Evolutionary conservation across 2,329 filamentous ascomycete genomes (phyloP).

Genomic region (Hypoxylon sp.): DNA sequence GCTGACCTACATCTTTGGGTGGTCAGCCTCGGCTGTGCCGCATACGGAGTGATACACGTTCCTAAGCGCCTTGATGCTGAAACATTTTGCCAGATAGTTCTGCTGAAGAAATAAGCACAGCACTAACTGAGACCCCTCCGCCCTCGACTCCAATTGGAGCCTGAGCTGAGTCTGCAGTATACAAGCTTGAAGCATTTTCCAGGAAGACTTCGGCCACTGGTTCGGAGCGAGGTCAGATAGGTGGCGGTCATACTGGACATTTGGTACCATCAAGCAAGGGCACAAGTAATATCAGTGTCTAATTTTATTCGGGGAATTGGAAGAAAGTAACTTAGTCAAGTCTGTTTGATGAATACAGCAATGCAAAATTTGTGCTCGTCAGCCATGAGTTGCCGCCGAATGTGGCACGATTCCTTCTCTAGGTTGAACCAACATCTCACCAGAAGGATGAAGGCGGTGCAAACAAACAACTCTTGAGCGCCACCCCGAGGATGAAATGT

Average conservation of each 20-base stretch:
- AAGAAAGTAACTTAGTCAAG: neutral
- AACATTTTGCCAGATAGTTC: neutral
- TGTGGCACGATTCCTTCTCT: slow-evolving; percentile 3
- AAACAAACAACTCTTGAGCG: neutral
- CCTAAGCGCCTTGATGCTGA: neutral
- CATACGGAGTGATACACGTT: neutral
- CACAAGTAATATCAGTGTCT: neutral
- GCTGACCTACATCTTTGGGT: neutral
- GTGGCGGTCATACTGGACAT: too few species aligned
- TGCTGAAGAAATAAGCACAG: neutral
- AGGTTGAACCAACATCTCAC: neutral
- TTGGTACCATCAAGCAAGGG: neutral
- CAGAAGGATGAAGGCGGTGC: neutral
- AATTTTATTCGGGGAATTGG: neutral
- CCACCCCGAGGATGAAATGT: too few species aligned
- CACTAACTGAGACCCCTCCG: neutral
- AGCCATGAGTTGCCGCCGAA: neutral
- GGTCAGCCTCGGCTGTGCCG: neutral
- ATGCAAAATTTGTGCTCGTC: neutral
- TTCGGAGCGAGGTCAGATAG: neutral
- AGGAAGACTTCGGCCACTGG: too few species aligned
- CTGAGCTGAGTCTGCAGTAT: neutral
- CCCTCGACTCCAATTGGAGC: neutral
- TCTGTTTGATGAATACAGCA: neutral
- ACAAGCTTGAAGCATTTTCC: neutral